Percentiles rank a stretch among this genome's conserved stretches.
phyloP scores from a whole-genome alignment of 495 filamentous ascomycete genomes.

The Aspergillus asperescens region DNA sequence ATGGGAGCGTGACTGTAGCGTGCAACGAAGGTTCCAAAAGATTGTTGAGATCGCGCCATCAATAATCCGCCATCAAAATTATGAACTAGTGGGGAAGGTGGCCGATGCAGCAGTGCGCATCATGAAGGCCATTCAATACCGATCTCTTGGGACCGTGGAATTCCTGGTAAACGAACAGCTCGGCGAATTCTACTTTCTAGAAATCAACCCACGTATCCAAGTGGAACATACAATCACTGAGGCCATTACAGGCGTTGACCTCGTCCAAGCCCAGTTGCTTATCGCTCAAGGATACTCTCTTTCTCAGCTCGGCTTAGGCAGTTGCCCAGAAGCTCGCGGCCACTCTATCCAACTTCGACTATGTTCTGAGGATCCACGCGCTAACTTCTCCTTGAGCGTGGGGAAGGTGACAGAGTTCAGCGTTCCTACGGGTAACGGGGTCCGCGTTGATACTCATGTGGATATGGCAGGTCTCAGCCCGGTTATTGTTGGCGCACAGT shows the following conservation, averaged over 20 bases:
- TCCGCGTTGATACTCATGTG: slow-evolving; percentile 53
- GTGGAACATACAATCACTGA: slow-evolving; percentile 54
- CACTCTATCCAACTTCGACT: slow-evolving; percentile 54
- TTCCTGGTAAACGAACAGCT: slow-evolving; percentile 55
- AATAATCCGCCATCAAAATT: slow-evolving; percentile 31
- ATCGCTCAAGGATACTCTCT: slow-evolving; percentile 49
- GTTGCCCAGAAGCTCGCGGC: slow-evolving; percentile 20
- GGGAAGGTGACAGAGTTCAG: slow-evolving; percentile 50
- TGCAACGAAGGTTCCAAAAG: slow-evolving; percentile 54
- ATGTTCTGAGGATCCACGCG: slow-evolving; percentile 52
- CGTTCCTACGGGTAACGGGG: slow-evolving; percentile 51
- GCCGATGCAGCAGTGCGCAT: slow-evolving; percentile 41
- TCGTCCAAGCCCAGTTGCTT: slow-evolving; percentile 51
- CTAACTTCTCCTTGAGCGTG: slow-evolving; percentile 51
- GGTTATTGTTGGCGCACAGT: slow-evolving; percentile 48
- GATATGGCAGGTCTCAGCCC: slow-evolving; percentile 25
- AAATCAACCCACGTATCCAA: slow-evolving; percentile 59
- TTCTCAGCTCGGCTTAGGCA: slow-evolving; percentile 34
- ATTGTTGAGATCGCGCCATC: slow-evolving; percentile 49
- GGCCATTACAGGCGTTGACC: slow-evolving; percentile 49
- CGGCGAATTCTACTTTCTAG: slow-evolving; percentile 56
- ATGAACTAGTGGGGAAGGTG: slow-evolving; percentile 33
- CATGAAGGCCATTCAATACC: slow-evolving; percentile 43
- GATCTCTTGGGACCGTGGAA: slow-evolving; percentile 55
- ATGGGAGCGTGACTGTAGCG: slow-evolving; percentile 55